A percentile compares a stretch with the other conserved stretches of the same genome.
phyloP scores from a whole-genome alignment of 495 filamentous ascomycete species.

The Recurvomyces mirabilis region DNA sequence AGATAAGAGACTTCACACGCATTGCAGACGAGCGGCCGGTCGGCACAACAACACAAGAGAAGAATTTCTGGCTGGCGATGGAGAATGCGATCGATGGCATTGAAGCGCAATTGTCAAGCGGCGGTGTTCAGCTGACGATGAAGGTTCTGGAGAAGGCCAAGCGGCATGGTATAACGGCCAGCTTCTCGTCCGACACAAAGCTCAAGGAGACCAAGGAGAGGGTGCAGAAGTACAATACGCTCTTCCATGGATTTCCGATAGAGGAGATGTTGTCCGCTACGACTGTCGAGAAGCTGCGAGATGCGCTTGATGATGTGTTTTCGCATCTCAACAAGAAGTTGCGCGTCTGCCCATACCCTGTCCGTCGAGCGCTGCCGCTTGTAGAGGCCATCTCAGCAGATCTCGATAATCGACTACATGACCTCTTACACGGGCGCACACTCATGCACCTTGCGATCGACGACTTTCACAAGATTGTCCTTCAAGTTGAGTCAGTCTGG shows the following conservation, averaged over 20 bases:
- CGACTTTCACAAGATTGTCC: constrained; percentile 80
- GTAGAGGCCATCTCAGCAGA: constrained; percentile 97
- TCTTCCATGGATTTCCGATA: constrained; percentile 95
- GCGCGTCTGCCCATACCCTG: constrained; percentile 86
- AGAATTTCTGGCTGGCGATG: constrained; percentile 97
- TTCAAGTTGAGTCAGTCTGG: constrained; percentile 73
- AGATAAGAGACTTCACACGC: constrained; percentile 93
- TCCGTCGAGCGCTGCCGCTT: constrained; percentile 81
- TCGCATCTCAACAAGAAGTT: constrained; percentile 92
- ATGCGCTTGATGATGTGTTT: constrained; percentile 80
- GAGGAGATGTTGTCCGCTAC: constrained; percentile 90
- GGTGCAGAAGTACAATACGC: constrained; percentile 95
- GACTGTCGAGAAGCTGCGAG: constrained; percentile 77
- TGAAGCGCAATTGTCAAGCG: constrained; percentile 72
- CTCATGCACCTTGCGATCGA: constrained; percentile 84
- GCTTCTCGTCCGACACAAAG: constrained; percentile 89
- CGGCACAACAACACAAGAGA: constrained; percentile 87
- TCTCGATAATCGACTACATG: constrained; percentile 73
- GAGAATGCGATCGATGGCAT: constrained; percentile 83
- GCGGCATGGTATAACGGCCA: constrained; percentile 89
- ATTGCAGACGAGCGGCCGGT: constrained; percentile 79
- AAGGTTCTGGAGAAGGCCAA: constrained; percentile 92
- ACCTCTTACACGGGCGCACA: constrained; percentile 69
- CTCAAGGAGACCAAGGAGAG: constrained; percentile 87
- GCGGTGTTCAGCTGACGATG: constrained; percentile 83